phyloP scores from a whole-genome alignment of 2,329 filamentous ascomycete species.

The Metarhizium brunneum region DNA sequence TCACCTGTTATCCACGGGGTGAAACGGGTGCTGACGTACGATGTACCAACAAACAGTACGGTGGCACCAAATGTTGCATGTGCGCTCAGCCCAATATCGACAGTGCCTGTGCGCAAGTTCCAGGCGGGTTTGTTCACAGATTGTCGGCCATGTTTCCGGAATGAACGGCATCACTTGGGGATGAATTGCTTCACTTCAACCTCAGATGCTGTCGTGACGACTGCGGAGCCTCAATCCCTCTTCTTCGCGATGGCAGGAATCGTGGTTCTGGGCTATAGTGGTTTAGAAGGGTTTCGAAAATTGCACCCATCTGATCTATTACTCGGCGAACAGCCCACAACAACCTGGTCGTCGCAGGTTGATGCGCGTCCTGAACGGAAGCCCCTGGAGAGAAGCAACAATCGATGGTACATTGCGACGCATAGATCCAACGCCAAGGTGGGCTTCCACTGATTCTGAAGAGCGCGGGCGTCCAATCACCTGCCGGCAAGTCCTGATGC shows the following conservation, averaged over 20 bases:
- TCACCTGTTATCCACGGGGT: not conserved
- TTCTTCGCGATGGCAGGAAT: no score
- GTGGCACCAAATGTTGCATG: no score
- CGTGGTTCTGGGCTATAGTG: no score
- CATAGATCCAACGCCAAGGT: not conserved
- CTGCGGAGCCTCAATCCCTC: no score
- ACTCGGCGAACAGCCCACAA: not conserved
- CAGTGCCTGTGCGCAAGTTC: not conserved
- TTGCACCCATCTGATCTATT: not conserved
- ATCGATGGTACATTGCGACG: not conserved
- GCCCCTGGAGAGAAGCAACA: not conserved
- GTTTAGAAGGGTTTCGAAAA: no score
- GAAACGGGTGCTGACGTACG: not conserved
- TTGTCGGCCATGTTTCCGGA: not conserved
- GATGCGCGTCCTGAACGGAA: not conserved
- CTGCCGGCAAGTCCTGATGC: not conserved
- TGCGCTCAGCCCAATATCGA: not conserved
- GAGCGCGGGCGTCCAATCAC: not conserved
- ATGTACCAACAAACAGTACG: no score
- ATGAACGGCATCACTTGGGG: not conserved
- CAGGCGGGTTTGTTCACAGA: not conserved
- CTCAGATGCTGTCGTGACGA: no score
- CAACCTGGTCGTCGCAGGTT: conserved; percentile 2
- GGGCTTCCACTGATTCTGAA: not conserved
- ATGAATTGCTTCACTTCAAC: no score